phyloP scores from a whole-genome alignment of 2,329 filamentous ascomycete species.

The Diaporthe eres region DNA sequence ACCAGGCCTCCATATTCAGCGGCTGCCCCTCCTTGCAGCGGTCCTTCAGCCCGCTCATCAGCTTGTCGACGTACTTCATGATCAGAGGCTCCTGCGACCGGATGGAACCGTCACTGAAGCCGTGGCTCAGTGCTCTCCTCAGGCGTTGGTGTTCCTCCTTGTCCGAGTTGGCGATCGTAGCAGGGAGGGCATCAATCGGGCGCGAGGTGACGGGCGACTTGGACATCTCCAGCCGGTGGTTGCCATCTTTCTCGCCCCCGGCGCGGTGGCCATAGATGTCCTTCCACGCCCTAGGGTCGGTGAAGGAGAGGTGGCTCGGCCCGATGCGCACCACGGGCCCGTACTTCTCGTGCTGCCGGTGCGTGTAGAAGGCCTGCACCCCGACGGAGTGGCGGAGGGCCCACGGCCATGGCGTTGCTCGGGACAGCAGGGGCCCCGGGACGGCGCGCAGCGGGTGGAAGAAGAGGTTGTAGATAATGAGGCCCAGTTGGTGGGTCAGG shows the following conservation, averaged over 20 bases:
- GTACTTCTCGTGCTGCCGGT: constrained; percentile 51
- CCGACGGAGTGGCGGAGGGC: constrained; percentile 14
- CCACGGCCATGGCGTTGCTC: constrained; percentile 40
- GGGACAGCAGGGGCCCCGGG: constrained; percentile 43
- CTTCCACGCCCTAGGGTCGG: constrained; percentile 51
- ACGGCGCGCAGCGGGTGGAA: constrained; percentile 44
- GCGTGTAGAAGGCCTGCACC: constrained; percentile 29
- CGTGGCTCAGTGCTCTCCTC: constrained; percentile 30
- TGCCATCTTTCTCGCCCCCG: constrained; percentile 21
- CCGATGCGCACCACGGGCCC: constrained; percentile 59
- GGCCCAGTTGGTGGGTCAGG: constrained; percentile 2
- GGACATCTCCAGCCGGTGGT: constrained; percentile 19
- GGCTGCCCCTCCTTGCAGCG: constrained; percentile 12
- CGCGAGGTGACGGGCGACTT: constrained; percentile 1
- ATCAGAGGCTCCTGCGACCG: constrained; percentile 40
- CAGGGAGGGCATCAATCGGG: not conserved
- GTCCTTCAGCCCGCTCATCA: constrained; percentile 28
- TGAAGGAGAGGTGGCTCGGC: constrained; percentile 59
- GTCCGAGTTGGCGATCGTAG: constrained; percentile 7
- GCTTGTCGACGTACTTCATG: constrained; percentile 36
- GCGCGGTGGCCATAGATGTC: constrained; percentile 49
- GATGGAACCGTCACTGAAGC: constrained; percentile 38
- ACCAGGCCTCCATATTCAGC: constrained; percentile 39
- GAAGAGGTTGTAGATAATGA: constrained; percentile 42
- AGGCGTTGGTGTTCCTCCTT: constrained; percentile 35